A percentile compares a stretch with the other conserved stretches of the same genome.
These are phyloP conservation scores for Ganoderma multipileum DNA, from an alignment of 1,284 basidiomycete genomes.

Conservation along the genomic window DNA sequence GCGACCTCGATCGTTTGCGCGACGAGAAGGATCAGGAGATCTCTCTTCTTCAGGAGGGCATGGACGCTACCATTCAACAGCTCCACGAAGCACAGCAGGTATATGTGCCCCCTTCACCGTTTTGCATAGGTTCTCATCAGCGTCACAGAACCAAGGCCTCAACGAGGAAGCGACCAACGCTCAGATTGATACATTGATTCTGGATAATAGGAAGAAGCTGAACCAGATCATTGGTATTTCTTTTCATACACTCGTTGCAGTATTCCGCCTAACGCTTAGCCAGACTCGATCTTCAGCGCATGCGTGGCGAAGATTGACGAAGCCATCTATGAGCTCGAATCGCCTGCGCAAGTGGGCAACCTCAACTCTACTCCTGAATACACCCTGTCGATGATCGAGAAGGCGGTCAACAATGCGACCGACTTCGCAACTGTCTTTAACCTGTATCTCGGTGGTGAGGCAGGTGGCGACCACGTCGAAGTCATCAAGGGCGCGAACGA, in stretches of 20 bases:
- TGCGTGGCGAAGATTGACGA: slow-evolving; percentile 98
- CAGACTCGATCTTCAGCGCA: slow-evolving; percentile 94
- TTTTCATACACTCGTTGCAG: background rate
- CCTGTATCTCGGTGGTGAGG: slow-evolving; percentile 88
- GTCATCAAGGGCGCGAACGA: slow-evolving; percentile 99
- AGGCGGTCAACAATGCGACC: slow-evolving; percentile 91
- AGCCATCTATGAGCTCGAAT: slow-evolving; percentile 96
- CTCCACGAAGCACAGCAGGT: slow-evolving; percentile 90
- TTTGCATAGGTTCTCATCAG: slow-evolving; percentile 19
- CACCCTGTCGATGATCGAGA: slow-evolving; percentile 98
- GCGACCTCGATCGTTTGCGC: slow-evolving; percentile 80
- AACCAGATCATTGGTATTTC: slow-evolving; percentile 92
- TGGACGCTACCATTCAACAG: slow-evolving; percentile 94
- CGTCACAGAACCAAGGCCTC: slow-evolving; percentile 75
- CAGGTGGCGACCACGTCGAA: slow-evolving; percentile 94
- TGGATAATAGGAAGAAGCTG: slow-evolving; percentile 98
- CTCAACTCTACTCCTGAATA: slow-evolving; percentile 97
- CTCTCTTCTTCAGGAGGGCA: slow-evolving; percentile 93
- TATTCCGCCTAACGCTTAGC: slow-evolving; percentile 16
- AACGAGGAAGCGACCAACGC: slow-evolving; percentile 91
- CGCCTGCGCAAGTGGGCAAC: slow-evolving; percentile 93
- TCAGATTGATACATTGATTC: slow-evolving; percentile 95
- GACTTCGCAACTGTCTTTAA: slow-evolving; percentile 97
- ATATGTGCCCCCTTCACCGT: slow-evolving; percentile 25
- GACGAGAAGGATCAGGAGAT: slow-evolving; percentile 99